These are phyloP conservation scores for Dovyalis caffra DNA, from an alignment of 345 rosid genomes.

Conservation along the genomic window DNA sequence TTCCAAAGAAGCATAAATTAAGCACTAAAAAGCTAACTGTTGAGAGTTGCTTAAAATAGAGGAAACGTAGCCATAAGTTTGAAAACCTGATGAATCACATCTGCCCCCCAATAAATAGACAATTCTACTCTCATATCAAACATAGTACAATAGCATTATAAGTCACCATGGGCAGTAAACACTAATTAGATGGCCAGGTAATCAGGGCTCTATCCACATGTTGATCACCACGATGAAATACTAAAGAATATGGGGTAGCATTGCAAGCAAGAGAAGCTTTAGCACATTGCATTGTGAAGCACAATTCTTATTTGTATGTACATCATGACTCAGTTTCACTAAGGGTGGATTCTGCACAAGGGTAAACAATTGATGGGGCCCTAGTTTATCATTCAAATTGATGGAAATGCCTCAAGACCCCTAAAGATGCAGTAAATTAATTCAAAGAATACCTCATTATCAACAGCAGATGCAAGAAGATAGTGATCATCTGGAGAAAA, in stretches of 20 bases:
- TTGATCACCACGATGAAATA: background rate
- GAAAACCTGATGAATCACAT: background rate
- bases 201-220: background rate
- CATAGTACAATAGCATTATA: background rate
- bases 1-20: background rate
- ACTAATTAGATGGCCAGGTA: background rate
- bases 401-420: background rate
- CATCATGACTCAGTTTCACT: background rate
- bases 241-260: background rate
- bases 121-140: background rate
- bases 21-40: background rate
- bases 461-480: slow-evolving; percentile 91
- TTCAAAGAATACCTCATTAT: slow-evolving; percentile 71
- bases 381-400: background rate
- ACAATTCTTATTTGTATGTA: background rate
- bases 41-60: background rate
- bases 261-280: background rate
- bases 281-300: background rate
- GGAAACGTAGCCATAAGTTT: background rate
- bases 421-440: slow-evolving; percentile 6
- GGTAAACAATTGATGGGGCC: background rate
- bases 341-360: background rate
- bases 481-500: slow-evolving; percentile 98
- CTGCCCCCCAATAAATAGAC: background rate
- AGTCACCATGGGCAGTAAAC: background rate